Percentiles rank a stretch among this genome's conserved stretches.
These are phyloP conservation scores for Astrothelium macrocarpum DNA, from an alignment of 495 filamentous ascomycete genomes.

Conservation along the genomic window DNA sequence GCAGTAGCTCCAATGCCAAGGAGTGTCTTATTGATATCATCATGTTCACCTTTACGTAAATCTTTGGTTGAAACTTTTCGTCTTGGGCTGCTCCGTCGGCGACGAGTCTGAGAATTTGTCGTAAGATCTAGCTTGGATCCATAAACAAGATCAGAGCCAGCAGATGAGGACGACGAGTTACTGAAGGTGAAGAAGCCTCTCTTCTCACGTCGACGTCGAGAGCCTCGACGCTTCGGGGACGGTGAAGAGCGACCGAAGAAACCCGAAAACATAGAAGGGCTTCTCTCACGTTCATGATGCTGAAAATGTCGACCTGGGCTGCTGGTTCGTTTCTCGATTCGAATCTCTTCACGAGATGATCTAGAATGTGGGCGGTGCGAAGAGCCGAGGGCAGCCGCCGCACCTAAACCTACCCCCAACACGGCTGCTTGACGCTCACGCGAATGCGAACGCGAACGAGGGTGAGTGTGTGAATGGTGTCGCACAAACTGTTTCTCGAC, in stretches of 20 bases:
- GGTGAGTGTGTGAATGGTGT: not conserved
- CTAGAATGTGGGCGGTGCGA: not conserved
- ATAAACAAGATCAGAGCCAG: slow-evolving; percentile 47
- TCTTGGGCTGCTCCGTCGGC: slow-evolving; percentile 6
- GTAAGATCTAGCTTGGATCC: slow-evolving; percentile 18
- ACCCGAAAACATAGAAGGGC: slow-evolving; percentile 27
- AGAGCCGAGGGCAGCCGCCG: slow-evolving; percentile 23
- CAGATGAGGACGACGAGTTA: slow-evolving; percentile 51
- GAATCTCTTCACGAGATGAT: slow-evolving; percentile 7
- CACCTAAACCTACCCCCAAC: slow-evolving; percentile 35
- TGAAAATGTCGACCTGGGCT: not conserved
- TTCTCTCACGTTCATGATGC: slow-evolving; percentile 13
- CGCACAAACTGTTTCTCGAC: not conserved
- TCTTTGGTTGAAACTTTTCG: slow-evolving; percentile 24
- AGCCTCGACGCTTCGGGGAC: slow-evolving; percentile 35
- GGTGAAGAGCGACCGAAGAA: slow-evolving; percentile 36
- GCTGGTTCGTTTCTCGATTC: slow-evolving; percentile 10
- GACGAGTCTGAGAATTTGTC: slow-evolving; percentile 26
- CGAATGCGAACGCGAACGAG: slow-evolving; percentile 37
- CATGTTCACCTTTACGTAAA: slow-evolving; percentile 23
- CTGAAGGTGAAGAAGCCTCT: slow-evolving; percentile 52
- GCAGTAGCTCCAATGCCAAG: slow-evolving; percentile 49
- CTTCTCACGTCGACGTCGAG: slow-evolving; percentile 15
- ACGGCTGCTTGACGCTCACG: slow-evolving; percentile 33
- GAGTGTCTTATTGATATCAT: slow-evolving; percentile 44